Percentiles rank a stretch among this genome's conserved stretches.
These are phyloP conservation scores for Scedosporium dehoogii DNA, from an alignment of 2,329 filamentous ascomycete species.

Conservation along the genomic window DNA sequence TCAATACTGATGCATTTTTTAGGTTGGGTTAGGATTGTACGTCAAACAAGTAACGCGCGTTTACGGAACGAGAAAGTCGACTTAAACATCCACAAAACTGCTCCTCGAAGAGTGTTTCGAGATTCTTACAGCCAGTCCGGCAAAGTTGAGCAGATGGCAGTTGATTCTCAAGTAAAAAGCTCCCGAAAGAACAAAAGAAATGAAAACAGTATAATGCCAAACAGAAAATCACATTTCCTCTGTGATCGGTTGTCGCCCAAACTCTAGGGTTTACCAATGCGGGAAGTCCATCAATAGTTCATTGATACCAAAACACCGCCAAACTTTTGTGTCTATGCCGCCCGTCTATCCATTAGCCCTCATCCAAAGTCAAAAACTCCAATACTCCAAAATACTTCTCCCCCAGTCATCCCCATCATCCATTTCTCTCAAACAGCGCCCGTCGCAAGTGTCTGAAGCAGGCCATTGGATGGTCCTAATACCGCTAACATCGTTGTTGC, in stretches of 20 bases:
- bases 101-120: too few species aligned
- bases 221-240: background rate
- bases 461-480: constrained; percentile 31
- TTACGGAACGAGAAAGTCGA: too few species aligned
- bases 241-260: too few species aligned
- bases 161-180: background rate
- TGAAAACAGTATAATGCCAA: background rate
- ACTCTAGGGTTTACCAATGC: too few species aligned
- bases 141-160: too few species aligned
- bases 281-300: too few species aligned
- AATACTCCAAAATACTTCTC: background rate
- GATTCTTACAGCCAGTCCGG: too few species aligned
- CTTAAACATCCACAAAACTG: too few species aligned
- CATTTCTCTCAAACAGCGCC: constrained; percentile 7
- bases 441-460: constrained; percentile 23
- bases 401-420: background rate
- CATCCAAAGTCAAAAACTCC: background rate
- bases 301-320: background rate
- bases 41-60: too few species aligned
- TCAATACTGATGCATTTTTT: background rate
- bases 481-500: constrained; percentile 45
- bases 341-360: constrained; percentile 1
- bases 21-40: background rate
- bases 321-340: background rate
- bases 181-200: background rate